Evolutionary conservation across 78 protist genomes (phyloP).

Genomic region (Cyanophora paradoxa): DNA sequence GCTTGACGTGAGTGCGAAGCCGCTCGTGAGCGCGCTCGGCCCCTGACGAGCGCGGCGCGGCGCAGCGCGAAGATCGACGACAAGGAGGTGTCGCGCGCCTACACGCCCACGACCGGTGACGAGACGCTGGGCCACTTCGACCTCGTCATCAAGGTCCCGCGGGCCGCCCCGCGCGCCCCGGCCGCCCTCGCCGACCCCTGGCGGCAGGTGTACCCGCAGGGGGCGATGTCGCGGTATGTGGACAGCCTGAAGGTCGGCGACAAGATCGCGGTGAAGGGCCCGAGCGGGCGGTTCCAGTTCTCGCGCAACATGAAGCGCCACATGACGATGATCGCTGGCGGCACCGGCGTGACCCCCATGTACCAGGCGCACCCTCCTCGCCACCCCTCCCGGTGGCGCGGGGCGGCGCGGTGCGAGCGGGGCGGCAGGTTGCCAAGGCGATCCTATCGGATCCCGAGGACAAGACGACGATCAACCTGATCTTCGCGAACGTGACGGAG

Average conservation of each 20-base stretch:
- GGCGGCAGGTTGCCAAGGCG: neutral
- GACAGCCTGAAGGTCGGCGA: slow-evolving; percentile 48
- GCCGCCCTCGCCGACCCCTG: too few relatives aligned
- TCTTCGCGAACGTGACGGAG: slow-evolving; percentile 18
- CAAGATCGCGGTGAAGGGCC: slow-evolving; percentile 51
- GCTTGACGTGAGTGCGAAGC: too few relatives aligned
- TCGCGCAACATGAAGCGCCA: slow-evolving; percentile 37
- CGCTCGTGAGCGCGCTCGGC: too few relatives aligned
- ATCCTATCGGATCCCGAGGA: neutral
- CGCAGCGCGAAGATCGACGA: slow-evolving; percentile 4
- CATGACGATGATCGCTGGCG: slow-evolving; percentile 44
- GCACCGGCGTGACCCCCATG: slow-evolving; percentile 40
- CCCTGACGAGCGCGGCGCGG: too few relatives aligned
- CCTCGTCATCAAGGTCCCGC: slow-evolving; percentile 54
- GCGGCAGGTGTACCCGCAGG: slow-evolving; percentile 64
- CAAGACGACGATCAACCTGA: neutral
- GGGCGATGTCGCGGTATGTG: slow-evolving; percentile 48
- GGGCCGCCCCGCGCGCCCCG: too few relatives aligned
- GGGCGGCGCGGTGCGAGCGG: too few relatives aligned
- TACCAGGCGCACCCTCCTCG: slow-evolving; percentile 1
- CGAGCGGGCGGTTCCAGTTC: slow-evolving; percentile 43
- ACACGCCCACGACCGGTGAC: slow-evolving; percentile 54
- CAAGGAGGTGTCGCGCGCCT: slow-evolving; percentile 57
- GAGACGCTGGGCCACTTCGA: slow-evolving; percentile 54
- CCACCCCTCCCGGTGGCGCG: neutral